Evolutionary conservation across 2,329 filamentous ascomycete species (phyloP).

Genomic region (Botrytis cinerea): DNA sequence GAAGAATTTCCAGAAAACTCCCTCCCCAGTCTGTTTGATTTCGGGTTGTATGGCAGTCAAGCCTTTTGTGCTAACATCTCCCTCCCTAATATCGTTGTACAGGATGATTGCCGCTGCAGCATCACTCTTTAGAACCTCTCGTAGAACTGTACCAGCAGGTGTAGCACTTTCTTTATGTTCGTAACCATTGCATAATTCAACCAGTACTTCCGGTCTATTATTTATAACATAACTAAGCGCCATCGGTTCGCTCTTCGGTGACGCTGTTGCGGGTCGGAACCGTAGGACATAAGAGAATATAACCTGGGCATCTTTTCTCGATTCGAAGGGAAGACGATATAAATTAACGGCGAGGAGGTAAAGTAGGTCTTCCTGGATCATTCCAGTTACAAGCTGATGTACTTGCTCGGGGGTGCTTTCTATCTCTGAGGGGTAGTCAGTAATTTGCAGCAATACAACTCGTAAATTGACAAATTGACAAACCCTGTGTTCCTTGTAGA

Average conservation of each 20-base stretch:
- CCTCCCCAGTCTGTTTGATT: conserved; percentile 72
- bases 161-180: conserved; percentile 89
- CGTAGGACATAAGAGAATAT: conserved; percentile 95
- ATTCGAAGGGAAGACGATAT: conserved; percentile 87
- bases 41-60: conserved; percentile 77
- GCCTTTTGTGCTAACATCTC: conserved; percentile 67
- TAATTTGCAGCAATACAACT: background rate
- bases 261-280: conserved; percentile 72
- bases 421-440: conserved; percentile 60
- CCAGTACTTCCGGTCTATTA: conserved; percentile 80
- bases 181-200: conserved; percentile 87
- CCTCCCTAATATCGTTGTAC: conserved; percentile 81
- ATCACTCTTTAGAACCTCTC: conserved; percentile 88
- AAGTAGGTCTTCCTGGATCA: conserved; percentile 88
- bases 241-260: conserved; percentile 72
- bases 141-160: conserved; percentile 83
- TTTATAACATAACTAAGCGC: conserved; percentile 88
- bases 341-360: conserved; percentile 81
- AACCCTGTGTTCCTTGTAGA: conserved; percentile 89
- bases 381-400: conserved; percentile 77
- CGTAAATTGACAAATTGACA: conserved; percentile 33
- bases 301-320: conserved; percentile 91
- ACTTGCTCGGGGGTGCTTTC: conserved; percentile 87
- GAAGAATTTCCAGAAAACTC: conserved; percentile 96
- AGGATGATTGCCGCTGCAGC: conserved; percentile 87